Evolutionary conservation across 768 basidiomycete genomes (phyloP).

Genomic region (Mycena kentingensis): DNA sequence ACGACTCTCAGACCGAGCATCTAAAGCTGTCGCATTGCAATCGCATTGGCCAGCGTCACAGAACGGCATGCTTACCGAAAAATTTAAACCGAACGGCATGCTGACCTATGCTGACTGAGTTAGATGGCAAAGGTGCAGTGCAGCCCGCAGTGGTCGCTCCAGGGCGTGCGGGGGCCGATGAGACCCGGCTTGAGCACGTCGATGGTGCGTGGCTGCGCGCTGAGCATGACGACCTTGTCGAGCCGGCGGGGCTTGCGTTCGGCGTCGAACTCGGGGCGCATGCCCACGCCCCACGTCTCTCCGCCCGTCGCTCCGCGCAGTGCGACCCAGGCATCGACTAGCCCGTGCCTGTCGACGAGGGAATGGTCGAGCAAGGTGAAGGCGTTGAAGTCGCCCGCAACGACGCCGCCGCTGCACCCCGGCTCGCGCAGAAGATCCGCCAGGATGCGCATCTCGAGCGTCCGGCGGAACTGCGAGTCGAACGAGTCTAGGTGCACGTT

Average conservation of each 20-base stretch:
- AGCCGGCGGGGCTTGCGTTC: constrained; percentile 24
- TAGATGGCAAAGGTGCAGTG: constrained; percentile 7
- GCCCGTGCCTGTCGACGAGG: constrained; percentile 38
- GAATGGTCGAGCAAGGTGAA: constrained; percentile 37
- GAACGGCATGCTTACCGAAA: no score
- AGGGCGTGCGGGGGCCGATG: constrained; percentile 22
- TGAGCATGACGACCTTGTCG: constrained; percentile 35
- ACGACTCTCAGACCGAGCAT: no score
- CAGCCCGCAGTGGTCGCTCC: constrained; percentile 32
- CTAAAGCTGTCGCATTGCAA: no score
- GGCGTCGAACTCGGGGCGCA: constrained; percentile 11
- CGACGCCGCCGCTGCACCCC: constrained; percentile 42
- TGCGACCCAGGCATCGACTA: constrained; percentile 46
- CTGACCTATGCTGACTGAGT: no score
- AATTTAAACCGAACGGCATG: no score
- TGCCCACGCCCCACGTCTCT: constrained; percentile 40
- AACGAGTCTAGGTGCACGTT: constrained; percentile 40
- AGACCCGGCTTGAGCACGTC: constrained; percentile 30
- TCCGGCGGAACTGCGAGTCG: constrained; percentile 1
- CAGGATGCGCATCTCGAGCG: constrained; percentile 33
- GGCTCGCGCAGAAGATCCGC: constrained; percentile 41
- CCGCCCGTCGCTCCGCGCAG: constrained; percentile 36
- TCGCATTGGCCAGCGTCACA: no score
- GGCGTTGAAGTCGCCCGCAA: constrained; percentile 52
- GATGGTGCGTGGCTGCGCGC: constrained; percentile 27